Base-by-base conservation (phyloP, 139 green algal genomes). In the Haematococcus sp. region DNA sequence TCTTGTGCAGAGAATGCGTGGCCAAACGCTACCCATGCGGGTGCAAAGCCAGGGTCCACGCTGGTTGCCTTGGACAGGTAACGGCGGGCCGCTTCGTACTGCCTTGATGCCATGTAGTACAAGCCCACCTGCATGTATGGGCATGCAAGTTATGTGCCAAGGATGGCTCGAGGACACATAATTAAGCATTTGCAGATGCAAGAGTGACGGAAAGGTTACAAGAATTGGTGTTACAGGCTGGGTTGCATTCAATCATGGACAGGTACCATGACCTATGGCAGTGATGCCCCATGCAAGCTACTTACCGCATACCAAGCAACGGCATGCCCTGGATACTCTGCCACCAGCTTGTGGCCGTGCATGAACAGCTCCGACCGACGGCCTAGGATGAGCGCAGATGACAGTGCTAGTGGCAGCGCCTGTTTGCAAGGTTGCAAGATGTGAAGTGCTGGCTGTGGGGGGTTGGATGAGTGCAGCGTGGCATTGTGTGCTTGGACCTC, bases 21-120 rank as follows among this genome's bases (percentile, higher is more conserved):
- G 2, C 88, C 96, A 82, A 96, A 98, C 5, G 83, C 95, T 1
- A 99, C 80, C 96, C 96, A 99, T 0, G 93, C 94, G 4, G 91
- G 84, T 22, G 91, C 93, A 77, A 94, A 97, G 59, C 80, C 63
- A 17, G 71, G 51, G 19, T 97, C 91, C 65, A 98, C 63, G 19
- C 71, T 63, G 2, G 94, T 99, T 2, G 95, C 88, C 75, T 94
- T 94, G 66, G 77, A 85, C 81, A 98, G 94, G 83, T 93, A 91
- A 22, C 86, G 82, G 0, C 92, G 76, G 16, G 94, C 92, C 20
- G 61, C 65, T 28, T 90, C 81, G 63, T 75, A 87, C 78, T 93
- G 88, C 46, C 85, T 77, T 3, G 85, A 88, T 58, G 52, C 69
- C 70, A 93, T 84, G 91, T 99, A 98, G 85, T 99, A 99, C 87